These are phyloP conservation scores for Boletellus sp. DNA, from an alignment of 1,284 basidiomycete genomes.

Conservation along the genomic window DNA sequence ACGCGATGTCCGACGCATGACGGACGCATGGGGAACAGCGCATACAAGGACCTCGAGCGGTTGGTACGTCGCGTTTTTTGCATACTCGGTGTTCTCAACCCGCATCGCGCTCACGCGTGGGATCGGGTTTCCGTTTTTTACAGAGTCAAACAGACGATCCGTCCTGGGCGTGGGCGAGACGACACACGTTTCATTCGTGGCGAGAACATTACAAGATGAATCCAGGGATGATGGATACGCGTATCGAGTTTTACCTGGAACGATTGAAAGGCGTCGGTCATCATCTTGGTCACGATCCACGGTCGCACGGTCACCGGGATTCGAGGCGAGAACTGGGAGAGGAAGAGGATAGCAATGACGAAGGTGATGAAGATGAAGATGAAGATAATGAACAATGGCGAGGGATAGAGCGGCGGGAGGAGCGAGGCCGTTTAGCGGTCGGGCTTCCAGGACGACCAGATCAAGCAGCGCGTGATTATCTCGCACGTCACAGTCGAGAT, in stretches of 20 bases:
- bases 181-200: slow-evolving; percentile 55
- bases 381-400: background rate
- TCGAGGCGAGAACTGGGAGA: background rate
- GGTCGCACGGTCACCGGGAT: slow-evolving; percentile 8
- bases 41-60: slow-evolving; percentile 42
- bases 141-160: slow-evolving; percentile 18
- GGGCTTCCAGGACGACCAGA: background rate
- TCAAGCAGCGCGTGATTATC: slow-evolving; percentile 1
- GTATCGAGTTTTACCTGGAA: slow-evolving; percentile 33
- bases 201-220: slow-evolving; percentile 50
- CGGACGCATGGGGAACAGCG: slow-evolving; percentile 40
- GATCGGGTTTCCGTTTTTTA: background rate
- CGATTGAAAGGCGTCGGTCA: slow-evolving; percentile 15
- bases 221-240: slow-evolving; percentile 36
- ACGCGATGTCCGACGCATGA: slow-evolving; percentile 24
- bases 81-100: background rate
- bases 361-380: background rate
- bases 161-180: slow-evolving; percentile 42
- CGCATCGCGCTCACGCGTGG: background rate
- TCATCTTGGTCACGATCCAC: slow-evolving; percentile 24
- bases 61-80: slow-evolving; percentile 27
- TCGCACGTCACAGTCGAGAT: slow-evolving; percentile 1
- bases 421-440: background rate
- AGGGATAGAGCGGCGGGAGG: background rate
- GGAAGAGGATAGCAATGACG: slow-evolving; percentile 6